Base-by-base conservation (phyloP, 257 asterid genomes). In the Petunia axillaris region DNA sequence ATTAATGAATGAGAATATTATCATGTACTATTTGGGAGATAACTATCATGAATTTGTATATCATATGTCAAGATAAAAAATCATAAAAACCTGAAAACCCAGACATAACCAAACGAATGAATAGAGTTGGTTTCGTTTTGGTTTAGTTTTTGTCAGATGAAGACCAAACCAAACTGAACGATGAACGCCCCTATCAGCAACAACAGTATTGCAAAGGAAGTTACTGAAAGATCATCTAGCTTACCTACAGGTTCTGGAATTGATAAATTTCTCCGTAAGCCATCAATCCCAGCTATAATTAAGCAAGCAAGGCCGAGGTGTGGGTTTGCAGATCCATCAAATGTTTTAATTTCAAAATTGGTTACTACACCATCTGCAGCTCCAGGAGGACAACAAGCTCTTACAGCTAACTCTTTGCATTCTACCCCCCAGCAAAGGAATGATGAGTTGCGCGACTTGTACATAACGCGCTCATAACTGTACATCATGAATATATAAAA, bases 301-400 rank as follows among this genome's bases (percentile, higher is more conserved):
- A 92, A 87, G 68, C 97, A 68, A 76, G 98, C 97, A 82, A 94
- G 88, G 11, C 94, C 98, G 39, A 94, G 88, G 81, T 91, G 83
- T 52, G 98, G 97, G 89, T 94, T 94, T 50, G 98, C 91, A 85
- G 95, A 91, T 25, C 97, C 97, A 83, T 94, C 98, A n/a, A 92
- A 88, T 11, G 79, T 89, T 89, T 92, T 94, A 13, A 94, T 87
- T 89, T 94, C 98, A 76, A 94, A 94, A 82, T 92, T 92, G 89
- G 94, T 94, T 38, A 90, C 90, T 39, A 75, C 87, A 25, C 25
- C 25, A 84, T 87, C 79, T n/a, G 94, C 93, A 68, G 86, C 89
- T 75, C 98, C 98, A 5, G 98, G 97, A 48, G 98, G 91, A 86
- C 92, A 89, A 76, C 97, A 93, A 25, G 97, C 82, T 86, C 97